A percentile compares a stretch with the other conserved stretches of the same genome.
Evolutionary conservation across 345 rosid genomes (phyloP).

Genomic region (Raphanus raphanistrum): DNA sequence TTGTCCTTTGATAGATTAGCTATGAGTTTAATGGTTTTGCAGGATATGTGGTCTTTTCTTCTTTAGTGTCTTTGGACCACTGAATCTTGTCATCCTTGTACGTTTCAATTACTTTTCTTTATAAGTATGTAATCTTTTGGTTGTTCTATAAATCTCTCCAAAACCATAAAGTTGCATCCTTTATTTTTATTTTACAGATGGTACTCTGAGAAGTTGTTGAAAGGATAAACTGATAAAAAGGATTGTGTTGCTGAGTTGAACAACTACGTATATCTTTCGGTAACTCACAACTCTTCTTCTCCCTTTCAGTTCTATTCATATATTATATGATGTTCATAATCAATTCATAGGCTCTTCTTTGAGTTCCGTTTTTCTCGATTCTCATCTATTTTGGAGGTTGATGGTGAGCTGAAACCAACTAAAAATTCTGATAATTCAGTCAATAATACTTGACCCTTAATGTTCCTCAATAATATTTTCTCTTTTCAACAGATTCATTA

Average conservation of each 20-base stretch:
- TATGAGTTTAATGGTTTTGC: not conserved
- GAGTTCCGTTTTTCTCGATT: too few species aligned
- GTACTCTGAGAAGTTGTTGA: not conserved
- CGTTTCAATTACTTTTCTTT: too few species aligned
- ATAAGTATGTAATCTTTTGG: not conserved
- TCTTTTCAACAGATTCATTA: slow-evolving; percentile 4
- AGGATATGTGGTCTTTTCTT: not conserved
- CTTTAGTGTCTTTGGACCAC: not conserved
- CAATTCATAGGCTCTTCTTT: too few species aligned
- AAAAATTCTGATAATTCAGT: too few species aligned
- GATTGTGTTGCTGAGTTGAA: slow-evolving; percentile 50
- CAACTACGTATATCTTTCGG: slow-evolving; percentile 76
- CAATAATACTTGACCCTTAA: not conserved
- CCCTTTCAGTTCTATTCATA: not conserved
- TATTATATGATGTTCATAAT: too few species aligned
- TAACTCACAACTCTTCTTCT: slow-evolving; percentile 26
- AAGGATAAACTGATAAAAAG: too few species aligned
- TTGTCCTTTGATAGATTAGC: not conserved
- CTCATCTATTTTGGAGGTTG: too few species aligned
- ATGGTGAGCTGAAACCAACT: too few species aligned
- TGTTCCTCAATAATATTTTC: slow-evolving; percentile 26
- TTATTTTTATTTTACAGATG: not conserved
- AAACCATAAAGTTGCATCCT: not conserved
- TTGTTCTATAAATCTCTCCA: not conserved
- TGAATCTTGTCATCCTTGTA: not conserved